Conservation (phyloP, 768 basidiomycete species). For the Nevesoporus exiguus region DNA sequence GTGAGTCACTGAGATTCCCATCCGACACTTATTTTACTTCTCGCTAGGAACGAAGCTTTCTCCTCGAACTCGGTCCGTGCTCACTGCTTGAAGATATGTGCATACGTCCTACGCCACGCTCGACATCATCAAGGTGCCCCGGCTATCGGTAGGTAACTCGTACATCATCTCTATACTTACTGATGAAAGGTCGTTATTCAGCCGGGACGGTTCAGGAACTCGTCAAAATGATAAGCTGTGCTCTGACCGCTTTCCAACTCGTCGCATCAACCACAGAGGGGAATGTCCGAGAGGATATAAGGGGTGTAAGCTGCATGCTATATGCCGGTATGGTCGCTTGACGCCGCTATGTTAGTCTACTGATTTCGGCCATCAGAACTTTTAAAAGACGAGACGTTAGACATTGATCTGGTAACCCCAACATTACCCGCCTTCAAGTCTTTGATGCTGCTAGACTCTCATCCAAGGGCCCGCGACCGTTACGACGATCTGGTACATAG, state of each 20-base stretch:
- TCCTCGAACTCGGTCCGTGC: conserved; percentile 36
- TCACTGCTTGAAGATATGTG: conserved; percentile 81
- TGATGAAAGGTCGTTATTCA: conserved; percentile 33
- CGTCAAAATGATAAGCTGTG: conserved; percentile 58
- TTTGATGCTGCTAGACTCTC: conserved; percentile 52
- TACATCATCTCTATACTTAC: conserved; percentile 7
- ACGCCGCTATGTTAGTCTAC: background rate
- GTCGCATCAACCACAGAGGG: conserved; percentile 57
- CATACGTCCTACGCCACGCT: conserved; percentile 72
- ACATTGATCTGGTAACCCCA: conserved; percentile 75
- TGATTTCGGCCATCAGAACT: conserved; percentile 47
- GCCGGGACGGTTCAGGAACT: conserved; percentile 50
- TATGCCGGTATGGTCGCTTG: conserved; percentile 56
- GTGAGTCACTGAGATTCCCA: conserved; percentile 6
- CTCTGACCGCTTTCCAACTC: conserved; percentile 58
- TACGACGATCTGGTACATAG: conserved; percentile 70
- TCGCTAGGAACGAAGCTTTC: conserved; percentile 31
- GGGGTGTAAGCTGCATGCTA: conserved; percentile 73
- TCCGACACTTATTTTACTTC: conserved; percentile 1
- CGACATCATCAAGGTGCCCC: conserved; percentile 54
- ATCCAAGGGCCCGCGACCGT: conserved; percentile 43
- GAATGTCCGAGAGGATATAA: conserved; percentile 66
- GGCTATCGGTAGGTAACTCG: conserved; percentile 43
- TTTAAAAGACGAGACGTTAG: conserved; percentile 80
- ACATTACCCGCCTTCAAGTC: conserved; percentile 77